Evolutionary conservation across 495 filamentous ascomycete genomes (phyloP).

Genomic region (Aspergillus campestris): DNA sequence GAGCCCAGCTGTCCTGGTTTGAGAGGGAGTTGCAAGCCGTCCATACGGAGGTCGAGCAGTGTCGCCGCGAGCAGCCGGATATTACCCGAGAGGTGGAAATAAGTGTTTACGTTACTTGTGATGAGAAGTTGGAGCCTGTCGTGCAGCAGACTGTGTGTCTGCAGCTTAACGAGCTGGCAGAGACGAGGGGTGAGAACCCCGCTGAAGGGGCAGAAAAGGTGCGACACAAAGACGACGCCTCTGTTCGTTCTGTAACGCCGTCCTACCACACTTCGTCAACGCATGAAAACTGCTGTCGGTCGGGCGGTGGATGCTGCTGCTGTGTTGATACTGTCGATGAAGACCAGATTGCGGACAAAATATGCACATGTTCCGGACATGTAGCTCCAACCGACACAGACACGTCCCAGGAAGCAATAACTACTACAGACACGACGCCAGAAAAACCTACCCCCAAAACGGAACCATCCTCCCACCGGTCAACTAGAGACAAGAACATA

Average conservation of each 20-base stretch:
- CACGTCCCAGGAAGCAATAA: not conserved
- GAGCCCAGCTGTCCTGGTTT: constrained; percentile 62
- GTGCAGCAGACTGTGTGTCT: not conserved
- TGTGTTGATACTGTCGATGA: constrained; percentile 41
- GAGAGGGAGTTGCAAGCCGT: constrained; percentile 51
- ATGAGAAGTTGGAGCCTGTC: constrained; percentile 29
- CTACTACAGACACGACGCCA: not conserved
- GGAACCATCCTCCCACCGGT: not conserved
- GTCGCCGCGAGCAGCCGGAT: constrained; percentile 17
- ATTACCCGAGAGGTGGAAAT: constrained; percentile 39
- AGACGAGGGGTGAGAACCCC: constrained; percentile 8
- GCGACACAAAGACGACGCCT: constrained; percentile 10
- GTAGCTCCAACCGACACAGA: constrained; percentile 3
- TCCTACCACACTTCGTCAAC: not conserved
- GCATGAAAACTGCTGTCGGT: constrained; percentile 18
- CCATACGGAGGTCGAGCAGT: constrained; percentile 40
- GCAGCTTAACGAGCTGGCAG: not conserved
- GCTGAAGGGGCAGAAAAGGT: not conserved
- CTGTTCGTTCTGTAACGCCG: constrained; percentile 13
- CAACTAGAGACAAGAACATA: not conserved
- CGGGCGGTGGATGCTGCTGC: constrained; percentile 46
- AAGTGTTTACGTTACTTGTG: constrained; percentile 56
- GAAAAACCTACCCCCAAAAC: constrained; percentile 1
- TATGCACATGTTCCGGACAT: constrained; percentile 23
- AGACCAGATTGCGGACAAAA: constrained; percentile 20